Evolutionary conservation across 2,329 filamentous ascomycete genomes (phyloP).

Genomic region (Fusarium armeniacum): DNA sequence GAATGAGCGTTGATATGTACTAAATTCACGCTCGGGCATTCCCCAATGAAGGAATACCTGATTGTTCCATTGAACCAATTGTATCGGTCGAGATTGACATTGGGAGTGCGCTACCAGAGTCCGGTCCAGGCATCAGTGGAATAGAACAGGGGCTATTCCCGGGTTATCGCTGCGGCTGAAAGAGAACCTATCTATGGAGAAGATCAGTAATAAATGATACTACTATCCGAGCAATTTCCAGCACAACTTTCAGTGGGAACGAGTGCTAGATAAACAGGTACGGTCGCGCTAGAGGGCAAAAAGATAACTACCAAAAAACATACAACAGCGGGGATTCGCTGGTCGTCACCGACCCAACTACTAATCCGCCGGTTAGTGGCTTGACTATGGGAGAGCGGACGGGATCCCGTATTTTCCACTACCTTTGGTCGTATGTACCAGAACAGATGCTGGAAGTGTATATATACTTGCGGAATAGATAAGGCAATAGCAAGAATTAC

Average conservation of each 20-base stretch:
- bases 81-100: not conserved
- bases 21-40: slow-evolving; percentile 4
- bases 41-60: slow-evolving; percentile 6
- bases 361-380: slow-evolving; percentile 13
- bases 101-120: not conserved
- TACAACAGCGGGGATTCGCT: slow-evolving; percentile 15
- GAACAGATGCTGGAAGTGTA: too few species aligned
- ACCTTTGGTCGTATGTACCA: too few species aligned
- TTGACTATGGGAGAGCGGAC: slow-evolving; percentile 16
- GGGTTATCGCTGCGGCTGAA: not conserved
- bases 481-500: too few species aligned
- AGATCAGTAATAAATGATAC: not conserved
- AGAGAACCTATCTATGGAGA: not conserved
- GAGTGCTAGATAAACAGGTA: not conserved
- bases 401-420: slow-evolving; percentile 1
- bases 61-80: not conserved
- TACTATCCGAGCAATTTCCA: too few species aligned
- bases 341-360: slow-evolving; percentile 15
- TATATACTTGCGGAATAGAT: too few species aligned
- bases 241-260: not conserved
- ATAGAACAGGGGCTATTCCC: not conserved
- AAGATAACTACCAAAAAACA: not conserved
- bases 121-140: not conserved
- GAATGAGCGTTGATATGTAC: slow-evolving; percentile 16
- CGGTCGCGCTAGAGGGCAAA: not conserved